Evolutionary conservation across 2,329 filamentous ascomycete genomes (phyloP).

Genomic region (Tolypocladium sp.): DNA sequence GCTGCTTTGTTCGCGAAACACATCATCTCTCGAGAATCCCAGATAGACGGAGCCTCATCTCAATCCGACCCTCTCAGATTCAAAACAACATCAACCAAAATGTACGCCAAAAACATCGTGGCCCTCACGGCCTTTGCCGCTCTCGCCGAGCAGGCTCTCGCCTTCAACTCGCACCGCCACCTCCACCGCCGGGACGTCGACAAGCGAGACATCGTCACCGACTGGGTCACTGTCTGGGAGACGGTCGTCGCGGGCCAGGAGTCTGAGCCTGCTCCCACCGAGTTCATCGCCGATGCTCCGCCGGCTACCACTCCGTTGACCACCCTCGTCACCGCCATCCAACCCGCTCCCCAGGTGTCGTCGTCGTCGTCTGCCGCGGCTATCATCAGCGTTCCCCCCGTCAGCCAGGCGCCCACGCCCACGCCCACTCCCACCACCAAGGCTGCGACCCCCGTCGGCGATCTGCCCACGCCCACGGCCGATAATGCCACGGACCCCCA

Average conservation of each 20-base stretch:
- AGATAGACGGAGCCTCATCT: not conserved
- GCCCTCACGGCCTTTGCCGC: constrained; percentile 31
- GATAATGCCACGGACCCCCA: not conserved
- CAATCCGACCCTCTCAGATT: not conserved
- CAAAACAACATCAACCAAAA: constrained; percentile 16
- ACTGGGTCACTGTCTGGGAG: constrained; percentile 30
- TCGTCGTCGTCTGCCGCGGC: not conserved
- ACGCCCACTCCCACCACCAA: not conserved
- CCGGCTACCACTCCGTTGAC: constrained; percentile 2
- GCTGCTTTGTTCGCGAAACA: not conserved
- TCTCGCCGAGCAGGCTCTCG: constrained; percentile 33
- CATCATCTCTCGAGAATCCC: not conserved
- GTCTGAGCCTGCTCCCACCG: not conserved
- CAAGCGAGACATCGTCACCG: constrained; percentile 23
- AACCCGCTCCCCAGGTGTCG: constrained; percentile 7
- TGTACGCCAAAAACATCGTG: constrained; percentile 34
- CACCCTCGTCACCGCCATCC: constrained; percentile 15
- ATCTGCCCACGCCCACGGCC: too few relatives aligned
- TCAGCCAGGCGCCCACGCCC: not conserved
- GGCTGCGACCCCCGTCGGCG: not conserved
- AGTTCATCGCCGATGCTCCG: constrained; percentile 1
- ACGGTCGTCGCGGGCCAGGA: constrained; percentile 21
- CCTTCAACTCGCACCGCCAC: constrained; percentile 32
- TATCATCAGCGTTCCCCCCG: not conserved
- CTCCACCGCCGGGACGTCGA: constrained; percentile 20